Base-by-base conservation (phyloP, 495 filamentous ascomycete genomes). In the Durotheca rogersii region DNA sequence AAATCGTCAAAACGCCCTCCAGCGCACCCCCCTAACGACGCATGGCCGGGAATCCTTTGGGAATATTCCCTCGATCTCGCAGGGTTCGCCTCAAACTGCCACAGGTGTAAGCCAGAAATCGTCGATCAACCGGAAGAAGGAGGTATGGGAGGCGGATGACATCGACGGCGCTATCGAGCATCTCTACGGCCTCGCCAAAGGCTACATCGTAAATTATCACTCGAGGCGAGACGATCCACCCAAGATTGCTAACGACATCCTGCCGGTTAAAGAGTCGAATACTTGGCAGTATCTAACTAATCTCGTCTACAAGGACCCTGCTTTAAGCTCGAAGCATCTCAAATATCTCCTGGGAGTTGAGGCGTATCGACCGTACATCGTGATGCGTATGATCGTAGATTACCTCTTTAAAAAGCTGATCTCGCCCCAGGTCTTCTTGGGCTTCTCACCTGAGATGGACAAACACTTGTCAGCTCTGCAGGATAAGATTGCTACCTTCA, bases 391-490 rank as follows among this genome's bases (percentile, higher is more conserved):
- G 6, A n/a, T 25, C 0, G 21, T 53, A 0, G 56, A 59, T 10
- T 59, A 53, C 9, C 30, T 59, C 1, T 50, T 37, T 23, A 53
- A 53, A 27, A 59, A 59, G 35, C 31, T 59, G 15, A 49, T 59
- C 9, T 48, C 56, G 0, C 56, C 56, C 0, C 27, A 34, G 6
- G 27, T 59, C 6, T 59, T 59, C 50, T 11, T 53, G 0, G 56
- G 56, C 0, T 41, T 53, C 35, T 21, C 40, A 1, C 11, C n/a
- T 5, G 36, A 37, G 4, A 1, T 46, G 0, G 56, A 59, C 25
- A 6, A 34, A 1, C 49, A 50, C 19, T 44, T 59, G 1, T 29
- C 25, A 0, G 49, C 44, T 2, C 36, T 59, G 0, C 56, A 53
- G 10, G 29, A 41, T 4, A 9, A 35, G 2, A 59, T 59, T 11